These are phyloP conservation scores for Cyberlindnera xishuangbannaensis DNA, from an alignment of 805 yeast genomes.

Conservation along the genomic window DNA sequence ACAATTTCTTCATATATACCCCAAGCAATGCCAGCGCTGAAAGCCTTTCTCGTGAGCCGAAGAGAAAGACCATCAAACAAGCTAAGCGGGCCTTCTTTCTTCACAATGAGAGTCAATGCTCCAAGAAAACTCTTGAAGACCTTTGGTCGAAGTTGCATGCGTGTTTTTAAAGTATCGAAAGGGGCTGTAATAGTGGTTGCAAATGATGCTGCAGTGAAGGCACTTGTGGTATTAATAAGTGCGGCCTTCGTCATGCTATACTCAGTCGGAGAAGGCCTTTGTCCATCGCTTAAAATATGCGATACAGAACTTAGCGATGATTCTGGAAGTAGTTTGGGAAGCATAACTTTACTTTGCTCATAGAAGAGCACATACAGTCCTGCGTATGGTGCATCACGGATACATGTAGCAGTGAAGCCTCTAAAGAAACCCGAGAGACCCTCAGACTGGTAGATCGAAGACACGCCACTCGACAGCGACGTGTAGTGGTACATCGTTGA, in stretches of 20 bases:
- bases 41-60: slow-evolving; percentile 76
- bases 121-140: slow-evolving; percentile 36
- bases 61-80: slow-evolving; percentile 82
- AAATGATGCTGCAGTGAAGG: slow-evolving; percentile 66
- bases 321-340: slow-evolving; percentile 34
- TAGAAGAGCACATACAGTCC: slow-evolving; percentile 85
- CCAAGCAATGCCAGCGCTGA: slow-evolving; percentile 96
- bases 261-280: no score
- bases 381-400: slow-evolving; percentile 95
- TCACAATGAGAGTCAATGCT: slow-evolving; percentile 34
- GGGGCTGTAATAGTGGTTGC: slow-evolving; percentile 92
- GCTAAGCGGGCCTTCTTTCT: slow-evolving; percentile 43
- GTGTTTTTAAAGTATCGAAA: slow-evolving; percentile 87
- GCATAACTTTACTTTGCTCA: slow-evolving; percentile 58
- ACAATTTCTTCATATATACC: slow-evolving; percentile 90
- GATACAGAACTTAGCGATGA: background rate
- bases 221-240: slow-evolving; percentile 66
- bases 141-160: slow-evolving; percentile 70
- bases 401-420: slow-evolving; percentile 82
- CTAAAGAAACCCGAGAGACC: slow-evolving; percentile 70
- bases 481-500: slow-evolving; percentile 68
- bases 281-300: no score
- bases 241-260: slow-evolving; percentile 40
- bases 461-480: slow-evolving; percentile 55
- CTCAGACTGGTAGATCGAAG: slow-evolving; percentile 45